Evolutionary conservation across 225 moss, liverwort and hornwort genomes (phyloP).

Genomic region (Rhytidiadelphus loreus): DNA sequence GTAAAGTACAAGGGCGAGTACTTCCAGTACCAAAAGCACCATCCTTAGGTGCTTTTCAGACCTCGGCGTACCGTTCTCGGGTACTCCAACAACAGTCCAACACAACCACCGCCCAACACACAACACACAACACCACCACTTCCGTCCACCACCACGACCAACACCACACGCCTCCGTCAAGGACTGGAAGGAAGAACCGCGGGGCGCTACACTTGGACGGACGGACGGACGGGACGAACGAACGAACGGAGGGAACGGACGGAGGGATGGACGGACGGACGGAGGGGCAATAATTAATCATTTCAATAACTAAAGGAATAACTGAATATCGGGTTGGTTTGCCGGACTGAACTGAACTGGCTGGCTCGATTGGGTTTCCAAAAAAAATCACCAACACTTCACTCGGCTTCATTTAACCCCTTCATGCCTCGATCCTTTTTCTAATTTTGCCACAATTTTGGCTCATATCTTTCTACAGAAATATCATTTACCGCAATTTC

Average conservation of each 20-base stretch:
- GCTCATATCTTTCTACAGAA: no score
- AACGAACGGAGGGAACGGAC: background rate
- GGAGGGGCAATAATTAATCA: background rate
- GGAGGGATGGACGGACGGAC: background rate
- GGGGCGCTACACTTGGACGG: background rate
- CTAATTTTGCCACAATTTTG: no score
- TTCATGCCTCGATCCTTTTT: no score
- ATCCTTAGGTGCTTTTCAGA: background rate
- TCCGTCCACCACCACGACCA: background rate
- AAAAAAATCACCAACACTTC: no score
- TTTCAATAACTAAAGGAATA: no score
- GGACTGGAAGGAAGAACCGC: background rate
- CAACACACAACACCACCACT: no score
- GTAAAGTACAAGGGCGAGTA: background rate
- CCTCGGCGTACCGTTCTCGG: background rate
- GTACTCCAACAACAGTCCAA: background rate
- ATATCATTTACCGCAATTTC: no score
- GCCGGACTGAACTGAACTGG: no score
- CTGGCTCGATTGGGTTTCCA: no score
- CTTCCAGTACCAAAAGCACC: slow-evolving; percentile 6
- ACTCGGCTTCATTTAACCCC: no score
- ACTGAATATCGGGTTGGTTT: no score
- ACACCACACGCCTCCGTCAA: background rate
- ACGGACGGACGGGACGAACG: background rate
- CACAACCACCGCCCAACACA: background rate